Conservation (phyloP, 371 early-diverging fungal species). For the Zychaea mexicana region DNA sequence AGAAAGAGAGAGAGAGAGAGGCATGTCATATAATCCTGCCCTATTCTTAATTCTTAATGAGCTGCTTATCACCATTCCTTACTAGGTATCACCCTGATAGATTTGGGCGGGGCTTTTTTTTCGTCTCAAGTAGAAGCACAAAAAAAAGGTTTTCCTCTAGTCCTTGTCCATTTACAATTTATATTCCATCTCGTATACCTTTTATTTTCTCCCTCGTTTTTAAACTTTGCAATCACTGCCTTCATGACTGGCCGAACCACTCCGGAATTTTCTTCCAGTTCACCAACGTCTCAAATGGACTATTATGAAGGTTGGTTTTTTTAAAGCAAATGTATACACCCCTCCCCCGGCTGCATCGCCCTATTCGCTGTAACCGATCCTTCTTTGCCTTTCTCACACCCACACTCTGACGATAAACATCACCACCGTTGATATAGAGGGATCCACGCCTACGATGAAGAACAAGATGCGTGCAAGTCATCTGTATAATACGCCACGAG, state of each 20-base stretch:
- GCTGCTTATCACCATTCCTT: too few species aligned
- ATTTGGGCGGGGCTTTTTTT: too few species aligned
- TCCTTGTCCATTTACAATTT: too few species aligned
- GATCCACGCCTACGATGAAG: neutral
- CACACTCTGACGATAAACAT: neutral
- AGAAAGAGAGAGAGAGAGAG: too few species aligned
- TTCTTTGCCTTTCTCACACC: neutral
- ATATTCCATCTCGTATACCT: too few species aligned
- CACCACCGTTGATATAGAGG: neutral
- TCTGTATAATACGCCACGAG: neutral
- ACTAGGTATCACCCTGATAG: too few species aligned
- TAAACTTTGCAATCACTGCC: neutral
- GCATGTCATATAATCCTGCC: too few species aligned
- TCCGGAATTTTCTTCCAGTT: conserved; percentile 1
- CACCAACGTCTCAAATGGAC: neutral
- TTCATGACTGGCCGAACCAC: neutral
- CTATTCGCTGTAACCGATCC: neutral
- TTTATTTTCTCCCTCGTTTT: too few species aligned
- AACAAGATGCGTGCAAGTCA: neutral
- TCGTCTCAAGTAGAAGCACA: too few species aligned
- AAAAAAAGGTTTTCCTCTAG: too few species aligned
- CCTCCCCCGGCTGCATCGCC: neutral
- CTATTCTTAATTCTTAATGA: too few species aligned
- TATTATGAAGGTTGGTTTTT: neutral
- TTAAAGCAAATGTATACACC: neutral